phyloP scores from a whole-genome alignment of 2,329 filamentous ascomycete species.

The Fusarium verticillioides region DNA sequence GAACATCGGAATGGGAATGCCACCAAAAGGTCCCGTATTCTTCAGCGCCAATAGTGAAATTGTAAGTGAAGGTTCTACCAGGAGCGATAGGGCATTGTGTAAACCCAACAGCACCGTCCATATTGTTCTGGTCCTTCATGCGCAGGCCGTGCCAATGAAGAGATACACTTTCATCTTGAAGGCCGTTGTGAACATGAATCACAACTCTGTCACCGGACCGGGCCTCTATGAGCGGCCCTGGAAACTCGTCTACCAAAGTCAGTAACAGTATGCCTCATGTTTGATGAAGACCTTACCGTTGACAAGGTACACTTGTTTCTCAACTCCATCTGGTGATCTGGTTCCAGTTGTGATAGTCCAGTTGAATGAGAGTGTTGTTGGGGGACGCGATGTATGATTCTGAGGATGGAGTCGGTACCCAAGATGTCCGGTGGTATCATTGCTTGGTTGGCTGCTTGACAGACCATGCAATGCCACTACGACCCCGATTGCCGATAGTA shows the following conservation, averaged over 20 bases:
- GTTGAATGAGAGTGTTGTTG: neutral
- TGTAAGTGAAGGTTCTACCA: neutral
- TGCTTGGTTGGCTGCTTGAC: fast-evolving
- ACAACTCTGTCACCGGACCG: neutral
- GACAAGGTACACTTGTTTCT: neutral
- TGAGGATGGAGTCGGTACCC: neutral
- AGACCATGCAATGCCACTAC: neutral
- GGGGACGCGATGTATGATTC: neutral
- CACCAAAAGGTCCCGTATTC: constrained; percentile 11
- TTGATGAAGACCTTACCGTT: neutral
- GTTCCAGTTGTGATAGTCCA: neutral
- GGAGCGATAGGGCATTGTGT: neutral
- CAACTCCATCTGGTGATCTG: constrained; percentile 4
- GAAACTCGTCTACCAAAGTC: neutral
- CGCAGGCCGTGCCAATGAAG: constrained; percentile 9
- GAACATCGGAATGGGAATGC: constrained; percentile 5
- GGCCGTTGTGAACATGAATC: neutral
- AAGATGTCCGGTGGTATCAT: neutral
- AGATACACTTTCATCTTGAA: neutral
- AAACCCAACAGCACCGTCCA: constrained; percentile 12
- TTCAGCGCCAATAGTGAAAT: neutral
- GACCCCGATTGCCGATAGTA: neutral
- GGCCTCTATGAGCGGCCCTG: neutral
- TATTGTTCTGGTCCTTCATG: neutral
- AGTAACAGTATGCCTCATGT: fast-evolving